phyloP scores from a whole-genome alignment of 495 filamentous ascomycete genomes.

The Aspergillus funiculosus region DNA sequence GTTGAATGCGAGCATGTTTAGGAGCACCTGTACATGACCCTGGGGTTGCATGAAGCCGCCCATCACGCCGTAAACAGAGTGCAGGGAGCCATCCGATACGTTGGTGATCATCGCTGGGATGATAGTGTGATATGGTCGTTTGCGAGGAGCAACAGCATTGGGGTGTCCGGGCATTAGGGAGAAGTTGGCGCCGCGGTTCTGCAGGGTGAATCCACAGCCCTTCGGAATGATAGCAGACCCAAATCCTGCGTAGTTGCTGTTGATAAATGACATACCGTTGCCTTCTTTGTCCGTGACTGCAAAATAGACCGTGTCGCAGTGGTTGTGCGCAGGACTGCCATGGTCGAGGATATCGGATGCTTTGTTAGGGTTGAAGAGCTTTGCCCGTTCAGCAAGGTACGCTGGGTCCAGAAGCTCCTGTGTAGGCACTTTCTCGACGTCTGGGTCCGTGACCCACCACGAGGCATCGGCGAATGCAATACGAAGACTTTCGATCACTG shows the following conservation, averaged over 20 bases:
- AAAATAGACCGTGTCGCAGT: constrained; percentile 91
- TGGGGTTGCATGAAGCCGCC: constrained; percentile 99
- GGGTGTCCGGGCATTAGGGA: constrained; percentile 60
- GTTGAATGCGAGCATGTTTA: constrained; percentile 85
- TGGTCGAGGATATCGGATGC: constrained; percentile 54
- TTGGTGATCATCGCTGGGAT: constrained; percentile 90
- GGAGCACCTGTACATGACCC: constrained; percentile 89
- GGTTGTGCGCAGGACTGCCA: constrained; percentile 63
- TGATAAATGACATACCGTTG: constrained; percentile 94
- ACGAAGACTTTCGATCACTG: constrained; percentile 80
- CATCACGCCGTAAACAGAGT: constrained; percentile 92
- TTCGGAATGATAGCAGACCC: constrained; percentile 79
- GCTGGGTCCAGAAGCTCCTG: constrained; percentile 51
- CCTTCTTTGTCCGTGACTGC: constrained; percentile 70
- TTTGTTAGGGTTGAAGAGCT: constrained; percentile 57
- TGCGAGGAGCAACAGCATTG: constrained; percentile 72
- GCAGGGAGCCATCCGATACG: constrained; percentile 59
- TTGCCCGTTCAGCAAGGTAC: constrained; percentile 65
- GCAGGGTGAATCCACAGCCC: constrained; percentile 83
- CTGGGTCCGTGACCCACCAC: constrained; percentile 87
- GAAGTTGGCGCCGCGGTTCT: constrained; percentile 92
- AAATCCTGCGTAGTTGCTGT: constrained; percentile 89
- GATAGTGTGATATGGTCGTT: constrained; percentile 95
- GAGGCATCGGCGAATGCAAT: constrained; percentile 87
- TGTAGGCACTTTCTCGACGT: constrained; percentile 58